Evolutionary conservation across 495 filamentous ascomycete species (phyloP).

Genomic region (Xylaria grammica): DNA sequence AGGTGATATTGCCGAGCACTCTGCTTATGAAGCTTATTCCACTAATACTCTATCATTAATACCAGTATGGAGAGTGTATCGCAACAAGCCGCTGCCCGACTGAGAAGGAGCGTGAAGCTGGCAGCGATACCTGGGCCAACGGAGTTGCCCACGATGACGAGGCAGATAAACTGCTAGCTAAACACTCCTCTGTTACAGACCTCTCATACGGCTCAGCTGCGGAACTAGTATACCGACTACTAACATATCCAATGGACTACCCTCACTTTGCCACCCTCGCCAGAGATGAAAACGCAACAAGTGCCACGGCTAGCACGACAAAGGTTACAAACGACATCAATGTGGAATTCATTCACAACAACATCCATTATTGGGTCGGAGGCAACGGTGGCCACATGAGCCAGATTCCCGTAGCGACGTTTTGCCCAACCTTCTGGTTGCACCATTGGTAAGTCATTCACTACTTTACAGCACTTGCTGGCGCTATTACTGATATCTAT

Average conservation of each 20-base stretch:
- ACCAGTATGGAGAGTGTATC: constrained; percentile 16
- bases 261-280: constrained; percentile 15
- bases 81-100: constrained; percentile 15
- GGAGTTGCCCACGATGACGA: constrained; percentile 8
- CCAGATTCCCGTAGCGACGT: constrained; percentile 43
- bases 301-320: constrained; percentile 6
- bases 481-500: constrained; percentile 1
- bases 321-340: constrained; percentile 36
- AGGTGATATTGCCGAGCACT: neutral
- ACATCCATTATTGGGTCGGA: constrained; percentile 48
- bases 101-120: constrained; percentile 1
- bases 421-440: constrained; percentile 54
- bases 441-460: constrained; percentile 37
- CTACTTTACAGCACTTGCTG: neutral
- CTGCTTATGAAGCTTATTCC: neutral
- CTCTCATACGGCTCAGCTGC: constrained; percentile 2
- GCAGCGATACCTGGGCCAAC: neutral
- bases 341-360: constrained; percentile 48
- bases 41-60: neutral
- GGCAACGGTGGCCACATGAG: constrained; percentile 49
- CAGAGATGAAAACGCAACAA: constrained; percentile 9
- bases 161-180: neutral
- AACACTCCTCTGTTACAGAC: constrained; percentile 11
- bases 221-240: constrained; percentile 8
- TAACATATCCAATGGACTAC: constrained; percentile 17